Evolutionary conservation across 164 flowering plant genomes (phyloP).

Genomic region (Vitis riparia): DNA sequence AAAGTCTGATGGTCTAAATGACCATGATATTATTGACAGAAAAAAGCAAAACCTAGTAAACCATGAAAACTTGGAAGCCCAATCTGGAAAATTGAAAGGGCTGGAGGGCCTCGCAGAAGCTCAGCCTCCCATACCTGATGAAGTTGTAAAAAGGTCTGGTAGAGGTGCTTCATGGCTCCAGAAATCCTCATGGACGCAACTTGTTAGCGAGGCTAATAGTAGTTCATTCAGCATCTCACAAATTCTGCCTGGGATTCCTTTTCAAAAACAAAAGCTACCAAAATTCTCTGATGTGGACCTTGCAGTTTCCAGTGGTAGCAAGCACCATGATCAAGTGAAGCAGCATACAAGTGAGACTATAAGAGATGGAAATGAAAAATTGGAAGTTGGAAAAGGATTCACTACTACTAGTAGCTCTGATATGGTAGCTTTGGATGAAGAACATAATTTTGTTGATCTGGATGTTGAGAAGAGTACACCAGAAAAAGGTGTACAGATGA

Average conservation of each 20-base stretch:
- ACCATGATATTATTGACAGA: background rate
- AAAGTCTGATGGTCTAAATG: background rate
- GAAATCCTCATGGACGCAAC: constrained; percentile 66
- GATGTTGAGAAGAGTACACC: background rate
- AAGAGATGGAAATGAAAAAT: constrained; percentile 8
- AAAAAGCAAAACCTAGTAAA: background rate
- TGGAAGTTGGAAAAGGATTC: constrained; percentile 10
- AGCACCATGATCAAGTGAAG: constrained; percentile 1
- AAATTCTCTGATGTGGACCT: constrained; percentile 11
- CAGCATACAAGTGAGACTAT: constrained; percentile 7
- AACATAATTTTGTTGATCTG: constrained; percentile 3
- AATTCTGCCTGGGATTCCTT: constrained; percentile 36
- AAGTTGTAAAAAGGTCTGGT: constrained; percentile 13
- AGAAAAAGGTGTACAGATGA: constrained; percentile 3
- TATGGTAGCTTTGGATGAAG: constrained; percentile 4
- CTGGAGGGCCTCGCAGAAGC: constrained; percentile 18
- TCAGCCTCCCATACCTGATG: constrained; percentile 14
- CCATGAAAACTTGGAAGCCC: constrained; percentile 8
- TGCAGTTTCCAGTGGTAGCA: constrained; percentile 1
- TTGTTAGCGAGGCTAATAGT: constrained; percentile 40
- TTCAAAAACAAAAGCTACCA: constrained; percentile 17
- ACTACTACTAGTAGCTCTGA: constrained; percentile 1
- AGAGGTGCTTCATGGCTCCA: constrained; percentile 56
- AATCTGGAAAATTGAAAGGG: background rate
- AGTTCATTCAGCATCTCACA: constrained; percentile 64